Percentiles rank a stretch among this genome's conserved stretches.
Conservation (phyloP, 2,329 filamentous ascomycete genomes). For the Penicillium sp. region DNA sequence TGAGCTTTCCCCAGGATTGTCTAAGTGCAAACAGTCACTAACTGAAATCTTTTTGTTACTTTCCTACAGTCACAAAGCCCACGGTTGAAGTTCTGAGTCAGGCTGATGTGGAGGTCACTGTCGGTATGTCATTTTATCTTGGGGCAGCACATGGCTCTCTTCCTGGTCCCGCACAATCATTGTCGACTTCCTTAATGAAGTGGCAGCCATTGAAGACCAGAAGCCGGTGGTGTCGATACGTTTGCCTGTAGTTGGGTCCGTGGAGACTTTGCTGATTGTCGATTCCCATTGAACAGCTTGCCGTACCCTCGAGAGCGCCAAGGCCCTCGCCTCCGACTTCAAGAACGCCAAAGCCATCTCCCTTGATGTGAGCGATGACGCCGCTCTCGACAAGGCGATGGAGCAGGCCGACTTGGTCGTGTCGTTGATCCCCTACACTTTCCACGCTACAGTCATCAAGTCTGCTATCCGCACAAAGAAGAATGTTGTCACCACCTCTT, state of each 20-base stretch:
- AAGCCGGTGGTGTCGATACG: too few species aligned
- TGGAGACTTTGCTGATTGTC: neutral
- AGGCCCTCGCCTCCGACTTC: constrained; percentile 68
- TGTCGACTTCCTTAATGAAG: too few species aligned
- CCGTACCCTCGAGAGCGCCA: constrained; percentile 69
- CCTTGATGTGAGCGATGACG: constrained; percentile 72
- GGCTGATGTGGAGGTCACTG: constrained; percentile 58
- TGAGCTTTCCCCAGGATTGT: constrained; percentile 1
- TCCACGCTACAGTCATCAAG: constrained; percentile 85
- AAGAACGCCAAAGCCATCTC: constrained; percentile 69
- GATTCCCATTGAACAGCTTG: constrained; percentile 53
- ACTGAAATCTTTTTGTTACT: neutral
- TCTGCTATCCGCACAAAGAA: constrained; percentile 89
- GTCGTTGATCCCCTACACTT: constrained; percentile 83
- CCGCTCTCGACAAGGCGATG: constrained; percentile 73
- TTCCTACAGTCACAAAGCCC: constrained; percentile 50
- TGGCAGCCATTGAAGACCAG: neutral
- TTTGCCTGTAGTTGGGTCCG: too few species aligned
- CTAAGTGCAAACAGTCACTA: constrained; percentile 5
- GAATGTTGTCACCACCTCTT: constrained; percentile 91
- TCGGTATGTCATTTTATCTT: constrained; percentile 45
- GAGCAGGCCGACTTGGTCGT: constrained; percentile 74
- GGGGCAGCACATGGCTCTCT: neutral
- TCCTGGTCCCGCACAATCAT: neutral
- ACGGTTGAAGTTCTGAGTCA: constrained; percentile 59